These are phyloP conservation scores for Nicotiana otophora DNA, from an alignment of 257 asterid species.

Conservation along the genomic window DNA sequence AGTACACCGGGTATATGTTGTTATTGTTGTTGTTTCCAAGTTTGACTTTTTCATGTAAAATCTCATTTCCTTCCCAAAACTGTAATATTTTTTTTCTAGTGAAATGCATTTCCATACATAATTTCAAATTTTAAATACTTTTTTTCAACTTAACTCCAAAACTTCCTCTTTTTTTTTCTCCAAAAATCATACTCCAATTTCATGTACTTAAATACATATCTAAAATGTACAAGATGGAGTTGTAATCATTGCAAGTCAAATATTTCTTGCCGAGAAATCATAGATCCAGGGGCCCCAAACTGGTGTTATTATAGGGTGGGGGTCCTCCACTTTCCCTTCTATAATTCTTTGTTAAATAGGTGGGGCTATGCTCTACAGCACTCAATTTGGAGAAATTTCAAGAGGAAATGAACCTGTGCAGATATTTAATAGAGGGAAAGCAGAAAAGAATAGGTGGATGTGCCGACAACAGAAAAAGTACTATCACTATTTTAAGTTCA, in stretches of 20 bases:
- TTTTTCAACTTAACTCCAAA: too few relatives aligned
- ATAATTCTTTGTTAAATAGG: background rate
- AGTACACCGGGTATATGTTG: too few relatives aligned
- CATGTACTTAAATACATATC: background rate
- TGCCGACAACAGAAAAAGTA: background rate
- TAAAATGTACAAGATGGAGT: background rate
- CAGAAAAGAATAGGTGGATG: background rate
- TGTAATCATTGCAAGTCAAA: background rate
- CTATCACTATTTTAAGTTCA: background rate
- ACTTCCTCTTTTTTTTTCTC: fast-evolving
- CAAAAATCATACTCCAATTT: too few relatives aligned
- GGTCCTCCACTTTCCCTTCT: background rate
- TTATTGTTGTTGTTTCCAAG: too few relatives aligned
- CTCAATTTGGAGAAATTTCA: background rate
- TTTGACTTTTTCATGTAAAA: too few relatives aligned
- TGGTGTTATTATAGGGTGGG: background rate
- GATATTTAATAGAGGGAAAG: background rate
- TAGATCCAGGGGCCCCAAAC: background rate
- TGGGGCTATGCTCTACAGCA: background rate
- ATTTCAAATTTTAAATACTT: too few relatives aligned
- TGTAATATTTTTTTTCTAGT: too few relatives aligned
- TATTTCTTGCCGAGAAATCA: background rate
- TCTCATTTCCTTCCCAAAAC: too few relatives aligned
- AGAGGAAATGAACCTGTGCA: background rate
- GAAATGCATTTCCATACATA: too few relatives aligned